These are phyloP conservation scores for Hura crepitans DNA, from an alignment of 441 rosid genomes.

Conservation along the genomic window DNA sequence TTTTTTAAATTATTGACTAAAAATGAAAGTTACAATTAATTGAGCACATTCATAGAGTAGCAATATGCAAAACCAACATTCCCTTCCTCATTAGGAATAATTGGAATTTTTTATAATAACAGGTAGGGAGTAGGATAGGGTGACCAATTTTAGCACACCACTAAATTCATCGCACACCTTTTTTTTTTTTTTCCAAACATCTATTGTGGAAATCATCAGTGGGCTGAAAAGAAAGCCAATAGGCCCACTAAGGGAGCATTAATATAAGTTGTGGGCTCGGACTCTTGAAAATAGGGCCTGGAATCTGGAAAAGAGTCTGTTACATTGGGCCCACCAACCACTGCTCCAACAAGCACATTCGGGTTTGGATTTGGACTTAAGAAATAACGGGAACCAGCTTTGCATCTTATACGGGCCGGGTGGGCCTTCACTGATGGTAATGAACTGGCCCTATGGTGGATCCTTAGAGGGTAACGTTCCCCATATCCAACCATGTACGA, in stretches of 20 bases:
- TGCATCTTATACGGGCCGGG: slow-evolving; percentile 48
- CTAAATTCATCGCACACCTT: too few species aligned
- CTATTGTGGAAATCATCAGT: too few species aligned
- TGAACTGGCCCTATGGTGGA: slow-evolving; percentile 83
- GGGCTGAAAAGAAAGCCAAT: slow-evolving; percentile 61
- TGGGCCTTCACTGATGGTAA: slow-evolving; percentile 52
- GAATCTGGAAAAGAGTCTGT: slow-evolving; percentile 55
- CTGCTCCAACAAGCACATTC: slow-evolving; percentile 61
- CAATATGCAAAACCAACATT: too few species aligned
- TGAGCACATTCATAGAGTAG: too few species aligned
- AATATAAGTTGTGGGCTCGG: slow-evolving; percentile 86
- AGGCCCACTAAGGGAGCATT: slow-evolving; percentile 89
- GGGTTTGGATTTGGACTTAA: slow-evolving; percentile 74
- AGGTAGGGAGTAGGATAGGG: too few species aligned
- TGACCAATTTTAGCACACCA: too few species aligned
- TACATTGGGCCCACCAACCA: slow-evolving; percentile 73
- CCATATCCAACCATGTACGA: slow-evolving; percentile 94
- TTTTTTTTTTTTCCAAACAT: too few species aligned
- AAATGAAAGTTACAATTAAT: too few species aligned
- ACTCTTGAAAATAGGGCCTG: slow-evolving; percentile 52
- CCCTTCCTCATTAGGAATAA: too few species aligned
- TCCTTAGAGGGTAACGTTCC: slow-evolving; percentile 46
- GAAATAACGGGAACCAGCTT: too few species aligned
- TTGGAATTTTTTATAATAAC: too few species aligned
- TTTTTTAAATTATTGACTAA: too few species aligned